These are phyloP conservation scores for Torulaspora delbrueckii DNA, from an alignment of 805 yeast species.

Conservation along the genomic window DNA sequence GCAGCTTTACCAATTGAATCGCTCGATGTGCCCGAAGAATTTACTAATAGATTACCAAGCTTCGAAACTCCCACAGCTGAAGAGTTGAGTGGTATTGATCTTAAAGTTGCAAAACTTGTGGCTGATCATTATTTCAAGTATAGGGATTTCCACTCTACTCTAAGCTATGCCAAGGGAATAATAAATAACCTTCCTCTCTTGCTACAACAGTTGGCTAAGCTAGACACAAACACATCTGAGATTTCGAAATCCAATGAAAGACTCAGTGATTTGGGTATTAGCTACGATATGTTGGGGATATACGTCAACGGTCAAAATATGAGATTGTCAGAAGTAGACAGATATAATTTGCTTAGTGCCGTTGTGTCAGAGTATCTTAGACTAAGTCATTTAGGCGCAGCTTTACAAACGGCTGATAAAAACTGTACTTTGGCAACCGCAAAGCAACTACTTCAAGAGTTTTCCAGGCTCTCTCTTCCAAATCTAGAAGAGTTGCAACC, in stretches of 20 bases:
- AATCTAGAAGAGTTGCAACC: conserved; percentile 30
- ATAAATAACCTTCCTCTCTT: conserved; percentile 40
- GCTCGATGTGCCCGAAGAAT: conserved; percentile 14
- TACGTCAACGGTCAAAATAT: conserved; percentile 33
- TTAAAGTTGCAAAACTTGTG: conserved; percentile 66
- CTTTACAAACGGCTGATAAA: conserved; percentile 24
- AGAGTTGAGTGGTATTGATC: conserved; percentile 40
- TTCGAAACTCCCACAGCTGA: conserved; percentile 17
- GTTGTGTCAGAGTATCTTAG: conserved; percentile 21
- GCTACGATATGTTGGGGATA: conserved; percentile 31
- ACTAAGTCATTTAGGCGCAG: conserved; percentile 12
- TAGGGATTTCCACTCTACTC: conserved; percentile 34
- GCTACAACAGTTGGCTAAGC: conserved; percentile 15
- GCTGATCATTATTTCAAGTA: conserved; percentile 36
- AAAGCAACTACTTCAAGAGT: conserved; percentile 21
- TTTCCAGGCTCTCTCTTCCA: conserved; percentile 22
- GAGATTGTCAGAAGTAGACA: conserved; percentile 23
- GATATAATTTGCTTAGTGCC: conserved; percentile 19
- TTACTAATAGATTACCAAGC: conserved; percentile 38
- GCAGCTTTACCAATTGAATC: conserved; percentile 17
- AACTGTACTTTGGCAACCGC: conserved; percentile 17
- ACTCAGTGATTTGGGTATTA: conserved; percentile 25
- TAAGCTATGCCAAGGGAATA: conserved; percentile 35
- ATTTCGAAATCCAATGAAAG: conserved; percentile 17
- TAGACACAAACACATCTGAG: conserved; percentile 6